Evolutionary conservation across 2,329 filamentous ascomycete species (phyloP), one percentile per base, ranked within the genome.

Genomic region (Trichoderma lentiforme): DNA sequence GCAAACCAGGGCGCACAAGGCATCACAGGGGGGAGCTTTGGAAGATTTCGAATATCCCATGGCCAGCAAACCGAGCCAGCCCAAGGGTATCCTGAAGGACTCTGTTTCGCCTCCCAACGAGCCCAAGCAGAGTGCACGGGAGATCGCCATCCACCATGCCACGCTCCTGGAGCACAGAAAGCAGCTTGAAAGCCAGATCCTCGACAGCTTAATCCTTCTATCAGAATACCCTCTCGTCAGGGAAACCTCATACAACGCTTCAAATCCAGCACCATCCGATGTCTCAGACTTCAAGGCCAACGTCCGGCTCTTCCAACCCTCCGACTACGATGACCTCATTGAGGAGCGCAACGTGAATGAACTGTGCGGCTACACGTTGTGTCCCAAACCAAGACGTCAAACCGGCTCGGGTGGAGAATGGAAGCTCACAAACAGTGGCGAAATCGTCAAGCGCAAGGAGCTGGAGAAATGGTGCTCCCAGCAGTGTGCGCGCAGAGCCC

Each of bases 381-480:
- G 96, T 80, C 83, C 89, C 1, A 86, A 86, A 18, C 86, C 89
- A n/a, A 90, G 90, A 51, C 84, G 86, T 36, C 85, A 85, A 36
- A 85, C 88, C 66, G 83, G 85, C 18, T 83, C 84, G 12, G 87
- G 86, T 1, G 90, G 89, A 18, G 88, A 89, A 74, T 95, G 90
- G 83, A 91, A 92, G 78, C 86, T 96, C 34, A 83, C 92, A 26
- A 82, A 83, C 72, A 82, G 78, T 73, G 84, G 80, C 80, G 87
- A 86, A 74, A 91, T 97, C 62, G 90, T 97, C 30, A 87, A 89
- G 72, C 89, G 87, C 68, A 89, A 90, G 75, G 90, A 93, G 77
- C 81, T 95, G 18, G 93, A 96, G 82, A 92, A 91, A 81, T 99
- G 94, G 93, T 99, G 96, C 81, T 93, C 91, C 0, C 86, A 91